Evolutionary conservation across 1,284 basidiomycete species (phyloP), one percentile per base, ranked within the genome.

Genomic region (Cutaneotrichosporon arboriforme): DNA sequence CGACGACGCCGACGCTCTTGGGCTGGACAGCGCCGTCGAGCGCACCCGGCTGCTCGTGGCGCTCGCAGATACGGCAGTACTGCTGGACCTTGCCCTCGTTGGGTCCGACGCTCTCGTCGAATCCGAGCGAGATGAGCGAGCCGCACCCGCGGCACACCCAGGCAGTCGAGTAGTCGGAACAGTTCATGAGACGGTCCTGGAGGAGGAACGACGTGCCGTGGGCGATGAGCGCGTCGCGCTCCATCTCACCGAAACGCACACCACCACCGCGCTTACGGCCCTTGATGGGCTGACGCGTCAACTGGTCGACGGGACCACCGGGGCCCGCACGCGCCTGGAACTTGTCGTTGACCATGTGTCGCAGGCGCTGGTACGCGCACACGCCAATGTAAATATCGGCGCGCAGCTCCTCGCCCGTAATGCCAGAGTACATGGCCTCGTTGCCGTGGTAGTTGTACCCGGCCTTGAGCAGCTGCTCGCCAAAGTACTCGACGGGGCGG

Each of bases 241-340:
- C 96, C 96, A 99, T 99, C 78, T 99, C 96, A 66, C 96, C 96
- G 75, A 99, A 98, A 60, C 96, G 93, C 67, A 99, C 98, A 74
- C 96, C 96, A 70, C 96, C 96, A 37, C 89, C 91, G 52, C 93
- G 88, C 83, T 98, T 98, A 60, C 96, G 86, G 54, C 96, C 96
- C 83, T 98, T 97, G 69, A 99, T 90, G 44, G 96, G 96, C 74
- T 98, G 96, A 61, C 92, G 83, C 5, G 96, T 99, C 42, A 97
- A 79, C 22, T 88, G 85, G 76, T 98, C 94, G 36, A 98, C 90
- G 10, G 93, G 93, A 4, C 96, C 96, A 22, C 92, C 97, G 26
- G 26, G 26, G 26, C 26, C 26, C 23, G 96, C 97, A 65, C 96
- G 86, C 35, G 97, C 93, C 79, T 99, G 96, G 82, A 94, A 98